These are phyloP conservation scores for Cercospora janseana DNA, from an alignment of 2,329 filamentous ascomycete species.

Conservation along the genomic window DNA sequence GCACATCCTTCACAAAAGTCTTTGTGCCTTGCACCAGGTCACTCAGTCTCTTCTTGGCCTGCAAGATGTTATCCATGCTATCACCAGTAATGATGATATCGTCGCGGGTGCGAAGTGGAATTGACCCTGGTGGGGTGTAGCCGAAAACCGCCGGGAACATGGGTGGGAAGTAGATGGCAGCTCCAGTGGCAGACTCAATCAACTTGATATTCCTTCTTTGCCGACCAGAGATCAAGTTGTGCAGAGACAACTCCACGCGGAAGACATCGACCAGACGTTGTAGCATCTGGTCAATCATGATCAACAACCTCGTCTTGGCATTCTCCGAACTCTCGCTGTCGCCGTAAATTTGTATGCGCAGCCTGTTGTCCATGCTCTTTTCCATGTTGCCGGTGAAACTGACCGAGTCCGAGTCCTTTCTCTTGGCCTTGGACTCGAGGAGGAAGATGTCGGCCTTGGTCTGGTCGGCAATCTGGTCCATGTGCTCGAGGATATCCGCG, in stretches of 20 bases:
- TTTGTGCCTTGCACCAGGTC: constrained; percentile 79
- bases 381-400: constrained; percentile 75
- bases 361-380: constrained; percentile 79
- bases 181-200: constrained; percentile 92
- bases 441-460: constrained; percentile 97
- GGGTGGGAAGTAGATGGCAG: constrained; percentile 96
- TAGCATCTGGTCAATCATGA: constrained; percentile 93
- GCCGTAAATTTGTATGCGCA: constrained; percentile 90
- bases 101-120: constrained; percentile 72
- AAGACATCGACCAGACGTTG: constrained; percentile 73
- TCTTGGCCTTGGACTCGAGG: constrained; percentile 71
- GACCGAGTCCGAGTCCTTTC: constrained; percentile 73
- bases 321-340: constrained; percentile 95
- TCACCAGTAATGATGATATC: constrained; percentile 96
- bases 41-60: constrained; percentile 87
- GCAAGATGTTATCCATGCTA: constrained; percentile 74
- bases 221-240: constrained; percentile 88
- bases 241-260: constrained; percentile 80
- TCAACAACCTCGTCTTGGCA: constrained; percentile 91
- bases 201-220: constrained; percentile 97
- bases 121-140: constrained; percentile 78
- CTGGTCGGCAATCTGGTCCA: constrained; percentile 81
- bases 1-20: constrained; percentile 79
- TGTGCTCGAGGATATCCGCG: constrained; percentile 73
- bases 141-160: constrained; percentile 89